Evolutionary conservation across 2,329 filamentous ascomycete species (phyloP).

Genomic region (Zarea fungicola): DNA sequence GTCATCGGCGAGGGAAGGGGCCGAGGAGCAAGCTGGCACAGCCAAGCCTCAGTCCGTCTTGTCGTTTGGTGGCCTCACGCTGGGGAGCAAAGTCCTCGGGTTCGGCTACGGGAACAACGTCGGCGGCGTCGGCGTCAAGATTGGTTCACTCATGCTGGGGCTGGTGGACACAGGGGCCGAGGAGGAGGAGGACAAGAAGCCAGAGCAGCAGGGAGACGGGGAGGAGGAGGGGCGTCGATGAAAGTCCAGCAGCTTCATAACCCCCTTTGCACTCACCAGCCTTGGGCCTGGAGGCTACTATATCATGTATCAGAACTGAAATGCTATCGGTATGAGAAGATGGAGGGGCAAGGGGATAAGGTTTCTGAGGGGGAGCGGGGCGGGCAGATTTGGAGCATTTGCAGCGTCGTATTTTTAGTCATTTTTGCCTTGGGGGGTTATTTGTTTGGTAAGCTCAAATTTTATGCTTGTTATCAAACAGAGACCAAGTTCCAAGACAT

Average conservation of each 20-base stretch:
- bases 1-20: not conserved
- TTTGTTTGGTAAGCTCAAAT: not conserved
- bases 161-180: not conserved
- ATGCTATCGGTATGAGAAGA: no score
- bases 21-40: not conserved
- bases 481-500: not conserved
- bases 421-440: no score
- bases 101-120: not conserved
- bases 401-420: not conserved
- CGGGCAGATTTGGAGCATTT: not conserved
- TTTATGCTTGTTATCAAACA: constrained; percentile 4
- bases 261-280: no score
- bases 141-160: not conserved
- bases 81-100: constrained; percentile 1
- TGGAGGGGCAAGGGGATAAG: no score
- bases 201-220: not conserved
- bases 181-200: not conserved
- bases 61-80: not conserved
- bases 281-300: no score
- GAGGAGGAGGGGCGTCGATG: not conserved
- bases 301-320: no score
- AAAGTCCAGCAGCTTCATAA: no score
- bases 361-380: no score
- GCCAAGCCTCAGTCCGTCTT: not conserved
- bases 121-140: constrained; percentile 1